Evolutionary conservation across 768 basidiomycete species (phyloP), one percentile per base, ranked within the genome.

Genomic region (Mycena rosella): DNA sequence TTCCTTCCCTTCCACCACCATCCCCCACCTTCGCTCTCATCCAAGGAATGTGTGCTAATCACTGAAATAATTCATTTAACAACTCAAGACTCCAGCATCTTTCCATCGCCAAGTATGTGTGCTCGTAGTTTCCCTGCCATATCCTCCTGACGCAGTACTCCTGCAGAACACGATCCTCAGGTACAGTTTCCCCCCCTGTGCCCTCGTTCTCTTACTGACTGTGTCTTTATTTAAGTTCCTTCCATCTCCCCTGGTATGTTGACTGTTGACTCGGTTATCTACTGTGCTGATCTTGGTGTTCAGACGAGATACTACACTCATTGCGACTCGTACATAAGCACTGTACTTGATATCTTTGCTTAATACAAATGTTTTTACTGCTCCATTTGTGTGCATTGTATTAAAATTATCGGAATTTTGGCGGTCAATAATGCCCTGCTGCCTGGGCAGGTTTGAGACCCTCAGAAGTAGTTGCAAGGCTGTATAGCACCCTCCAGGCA

Each of bases 351-450:
- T 53, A 53, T 36, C n/a, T 36, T 53, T 53, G 36, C 36, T 40
- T 26, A 55, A 55, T 55, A 55, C 26, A 55, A 38, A 38, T 55
- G 15, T 36, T 55, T 55, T 55, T n/a, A 38, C 53, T 55, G 53
- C 53, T 40, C 53, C 22, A 55, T 55, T 38, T 55, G 36, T 40
- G 53, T 55, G 36, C 53, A 38, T 55, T 40, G 36, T 36, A 53
- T 53, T 18, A 55, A 52, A 52, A 30, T 52, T 32, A 32, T 52
- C 29, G 30, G 49, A 45, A 32, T 38, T 38, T 55, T 55, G 34
- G 36, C 34, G 1, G 53, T 40, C 20, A 18, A 52, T 52, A 52
- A 30, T 52, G 27, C 49, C 36, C 22, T 55, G 53, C 36, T 55
- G 53, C 53, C 27, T 42, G 44, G 44, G 57, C 30, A 32, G 45